Evolutionary conservation across 495 filamentous ascomycete species (phyloP).

Genomic region (Tetracladium setigerum): DNA sequence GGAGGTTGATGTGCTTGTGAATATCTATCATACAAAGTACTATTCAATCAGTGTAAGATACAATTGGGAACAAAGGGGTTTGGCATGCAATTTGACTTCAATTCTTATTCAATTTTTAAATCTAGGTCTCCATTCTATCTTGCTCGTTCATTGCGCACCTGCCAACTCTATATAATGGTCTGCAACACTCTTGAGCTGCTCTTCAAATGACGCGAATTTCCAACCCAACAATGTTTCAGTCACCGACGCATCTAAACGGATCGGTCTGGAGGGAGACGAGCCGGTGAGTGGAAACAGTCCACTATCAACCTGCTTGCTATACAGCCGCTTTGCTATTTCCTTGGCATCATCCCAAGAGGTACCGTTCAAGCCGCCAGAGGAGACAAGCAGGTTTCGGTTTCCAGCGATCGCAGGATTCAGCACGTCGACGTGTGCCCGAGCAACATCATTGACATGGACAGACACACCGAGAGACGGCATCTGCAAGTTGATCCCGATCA

Average conservation of each 20-base stretch:
- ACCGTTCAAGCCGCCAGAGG: conserved; percentile 15
- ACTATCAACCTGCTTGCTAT: conserved; percentile 32
- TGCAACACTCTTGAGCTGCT: conserved; percentile 37
- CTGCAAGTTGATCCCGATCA: conserved; percentile 20
- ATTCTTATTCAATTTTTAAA: no score
- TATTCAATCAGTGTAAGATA: no score
- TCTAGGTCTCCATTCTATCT: no score
- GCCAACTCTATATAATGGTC: conserved; percentile 28
- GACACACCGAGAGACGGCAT: conserved; percentile 24
- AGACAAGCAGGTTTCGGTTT: conserved; percentile 31
- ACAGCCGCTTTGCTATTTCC: conserved; percentile 29
- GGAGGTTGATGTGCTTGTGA: no score
- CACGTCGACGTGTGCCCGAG: conserved; percentile 32
- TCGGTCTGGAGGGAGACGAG: conserved; percentile 24
- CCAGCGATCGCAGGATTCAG: conserved; percentile 32
- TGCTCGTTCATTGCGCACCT: background rate
- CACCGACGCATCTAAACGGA: conserved; percentile 32
- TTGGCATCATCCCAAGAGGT: conserved; percentile 38
- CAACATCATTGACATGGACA: conserved; percentile 35
- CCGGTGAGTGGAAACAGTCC: conserved; percentile 32
- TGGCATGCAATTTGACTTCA: no score
- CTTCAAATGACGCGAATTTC: conserved; percentile 35
- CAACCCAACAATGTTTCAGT: conserved; percentile 41
- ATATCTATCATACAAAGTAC: no score
- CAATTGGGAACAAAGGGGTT: no score